Conservation (phyloP, 805 yeast genomes). For the Metschnikowia gelsemii region DNA sequence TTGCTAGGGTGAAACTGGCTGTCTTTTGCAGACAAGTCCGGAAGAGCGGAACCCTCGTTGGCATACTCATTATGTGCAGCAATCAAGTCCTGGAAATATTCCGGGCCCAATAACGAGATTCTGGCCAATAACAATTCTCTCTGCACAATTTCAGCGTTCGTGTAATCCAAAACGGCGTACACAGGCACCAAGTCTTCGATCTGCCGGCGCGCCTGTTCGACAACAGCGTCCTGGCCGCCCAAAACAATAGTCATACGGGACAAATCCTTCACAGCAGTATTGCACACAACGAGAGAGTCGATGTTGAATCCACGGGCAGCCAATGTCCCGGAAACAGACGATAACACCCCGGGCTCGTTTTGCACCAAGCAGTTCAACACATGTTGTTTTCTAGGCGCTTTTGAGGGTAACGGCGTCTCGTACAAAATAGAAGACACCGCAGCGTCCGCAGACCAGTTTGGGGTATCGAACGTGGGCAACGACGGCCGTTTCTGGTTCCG, state of each 20-base stretch:
- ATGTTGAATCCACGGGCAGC: conserved; percentile 99
- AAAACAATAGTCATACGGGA: conserved; percentile 96
- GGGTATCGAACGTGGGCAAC: conserved; percentile 88
- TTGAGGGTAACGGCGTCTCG: conserved; percentile 75
- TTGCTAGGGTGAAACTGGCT: conserved; percentile 81
- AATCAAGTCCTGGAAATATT: conserved; percentile 91
- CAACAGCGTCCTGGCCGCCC: conserved; percentile 91
- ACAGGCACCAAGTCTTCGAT: conserved; percentile 97
- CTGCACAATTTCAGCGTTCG: conserved; percentile 83
- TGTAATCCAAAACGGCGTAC: conserved; percentile 94
- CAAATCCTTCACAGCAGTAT: conserved; percentile 91
- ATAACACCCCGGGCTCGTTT: conserved; percentile 97
- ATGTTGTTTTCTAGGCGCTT: conserved; percentile 72
- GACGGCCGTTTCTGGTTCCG: conserved; percentile 86
- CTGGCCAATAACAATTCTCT: conserved; percentile 91
- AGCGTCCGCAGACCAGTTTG: conserved; percentile 92
- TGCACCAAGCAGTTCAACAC: conserved; percentile 96
- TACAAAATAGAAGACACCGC: conserved; percentile 94
- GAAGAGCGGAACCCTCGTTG: conserved; percentile 40
- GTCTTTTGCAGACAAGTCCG: conserved; percentile 44
- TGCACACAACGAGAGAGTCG: conserved; percentile 94
- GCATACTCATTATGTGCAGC: conserved; percentile 69
- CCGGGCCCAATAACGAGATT: conserved; percentile 94
- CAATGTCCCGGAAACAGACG: conserved; percentile 88
- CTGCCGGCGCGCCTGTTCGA: conserved; percentile 97